Evolutionary conservation across 2,329 filamentous ascomycete genomes (phyloP), one percentile per base, ranked within the genome.

Genomic region (Nemania sp.): DNA sequence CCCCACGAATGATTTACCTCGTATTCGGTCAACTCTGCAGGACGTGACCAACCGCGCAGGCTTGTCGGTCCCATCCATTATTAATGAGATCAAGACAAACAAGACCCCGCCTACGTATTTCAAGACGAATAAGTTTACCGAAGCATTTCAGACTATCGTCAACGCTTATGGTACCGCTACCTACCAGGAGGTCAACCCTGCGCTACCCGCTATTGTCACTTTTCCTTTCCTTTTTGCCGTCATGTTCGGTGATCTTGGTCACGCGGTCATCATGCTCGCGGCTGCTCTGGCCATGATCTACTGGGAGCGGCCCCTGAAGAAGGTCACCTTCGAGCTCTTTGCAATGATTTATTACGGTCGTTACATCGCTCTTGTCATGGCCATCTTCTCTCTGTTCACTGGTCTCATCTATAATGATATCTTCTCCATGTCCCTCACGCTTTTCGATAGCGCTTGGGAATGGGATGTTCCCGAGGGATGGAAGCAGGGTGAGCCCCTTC

Each of bases 221-320:
- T 99, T 99, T 78, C 95, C 96, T n/a, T 99, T 99, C 82, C 83
- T 99, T 64, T 99, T 99, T 74, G 95, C 95, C 51, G 95, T 99
- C 85, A 99, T 99, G 95, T 99, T 99, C 74, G 96, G 95, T 81
- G 95, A 99, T 77, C 89, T 97, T 60, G 96, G 95, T 53, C 95
- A 99, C 73, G 95, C 94, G 67, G 77, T 89, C 67, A 90, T 99
- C 75, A 96, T 99, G 90, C 83, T 94, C 45, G 74, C 86, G 57
- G 90, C 92, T 59, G 91, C 95, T 13, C 72, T 87, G 57, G 91
- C 92, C 59, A 97, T 99, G 92, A 98, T 99, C 69, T 91, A 97
- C 79, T 98, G 89, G 83, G 95, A 99, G 78, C 93, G 91, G 79
- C 88, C 90, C 61, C 81, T 99, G 37, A 92, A 94, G 76, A 99